Evolutionary conservation across 805 yeast species (phyloP).

Genomic region (Blastobotrys robertii): DNA sequence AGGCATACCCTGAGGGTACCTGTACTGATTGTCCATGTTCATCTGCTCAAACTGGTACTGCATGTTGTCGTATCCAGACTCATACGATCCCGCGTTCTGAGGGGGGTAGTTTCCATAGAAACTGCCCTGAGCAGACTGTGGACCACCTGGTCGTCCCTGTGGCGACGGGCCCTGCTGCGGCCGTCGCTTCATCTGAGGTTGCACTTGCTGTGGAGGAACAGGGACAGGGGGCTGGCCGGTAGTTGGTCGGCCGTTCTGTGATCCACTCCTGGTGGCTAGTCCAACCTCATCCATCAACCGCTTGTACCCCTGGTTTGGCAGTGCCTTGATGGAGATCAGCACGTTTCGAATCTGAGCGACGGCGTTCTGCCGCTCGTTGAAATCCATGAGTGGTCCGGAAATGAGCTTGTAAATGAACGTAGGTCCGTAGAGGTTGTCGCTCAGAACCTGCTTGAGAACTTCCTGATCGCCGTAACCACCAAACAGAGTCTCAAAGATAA

Average conservation of each 20-base stretch:
- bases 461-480: slow-evolving; percentile 31
- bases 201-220: neutral
- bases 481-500: slow-evolving; percentile 57
- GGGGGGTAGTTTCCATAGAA: neutral
- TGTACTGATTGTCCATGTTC: slow-evolving; percentile 3
- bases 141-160: neutral
- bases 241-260: slow-evolving; percentile 4
- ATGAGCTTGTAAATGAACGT: slow-evolving; percentile 72
- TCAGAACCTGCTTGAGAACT: slow-evolving; percentile 47
- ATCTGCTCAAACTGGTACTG: slow-evolving; percentile 12
- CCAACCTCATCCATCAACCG: slow-evolving; percentile 91
- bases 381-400: slow-evolving; percentile 56
- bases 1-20: neutral
- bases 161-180: neutral
- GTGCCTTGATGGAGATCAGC: slow-evolving; percentile 47
- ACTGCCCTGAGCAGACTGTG: neutral
- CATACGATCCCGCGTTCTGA: slow-evolving; percentile 1
- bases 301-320: slow-evolving; percentile 59
- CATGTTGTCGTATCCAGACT: slow-evolving; percentile 2
- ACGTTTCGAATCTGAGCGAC: slow-evolving; percentile 52
- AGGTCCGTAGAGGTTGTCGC: slow-evolving; percentile 61
- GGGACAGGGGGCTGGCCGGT: neutral
- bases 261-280: slow-evolving; percentile 24
- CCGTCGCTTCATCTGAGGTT: neutral
- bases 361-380: slow-evolving; percentile 47